Evolutionary conservation across 805 yeast species (phyloP), one percentile per base, ranked within the genome.

Genomic region (Brettanomyces nanus): DNA sequence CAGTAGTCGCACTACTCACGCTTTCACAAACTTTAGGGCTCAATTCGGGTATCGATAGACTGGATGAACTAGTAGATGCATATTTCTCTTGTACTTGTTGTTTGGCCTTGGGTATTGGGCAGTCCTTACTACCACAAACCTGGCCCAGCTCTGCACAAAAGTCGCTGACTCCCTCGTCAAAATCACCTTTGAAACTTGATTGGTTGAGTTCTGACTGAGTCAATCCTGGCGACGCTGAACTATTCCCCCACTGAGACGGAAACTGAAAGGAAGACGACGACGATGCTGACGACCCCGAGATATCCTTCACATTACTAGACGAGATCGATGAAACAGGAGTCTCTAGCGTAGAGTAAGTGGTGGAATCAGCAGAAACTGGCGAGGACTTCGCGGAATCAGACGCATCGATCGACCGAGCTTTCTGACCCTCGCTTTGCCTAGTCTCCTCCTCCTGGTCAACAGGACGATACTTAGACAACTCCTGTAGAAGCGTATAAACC

Each of bases 91-190:
- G 19, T 27, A 23, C 6, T 17, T 22, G 19, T 19, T 19, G 31
- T 19, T 34, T 42, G 17, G 18, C 52, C 49, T 62, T 58, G 3
- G 95, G 94, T 4, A 79, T 55, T 3, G 92, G 95, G 45, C 73
- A 61, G 13, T 69, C 69, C 49, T 68, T 77, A 5, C 80, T 78
- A 14, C 96, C 97, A 60, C 97, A 89, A 1, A 87, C 97, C 56
- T 77, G 71, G 44, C 75, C 73, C 53, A 90, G 68, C 48, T 78
- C 75, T 19, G 73, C 72, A 54, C 97, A 90, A 55, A 90, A 90
- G 21, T 74, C 75, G 42, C 73, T 71, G 38, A 80, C 77, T 46
- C 80, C 77, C 53, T 84, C 90, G 51, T 78, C 82, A 54, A 77
- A 82, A 39, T 68, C 54, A 18, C 51, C 62, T 28, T 51, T 56